These are phyloP conservation scores for Chaetomidium leptoderma DNA, from an alignment of 495 filamentous ascomycete species.

Conservation along the genomic window DNA sequence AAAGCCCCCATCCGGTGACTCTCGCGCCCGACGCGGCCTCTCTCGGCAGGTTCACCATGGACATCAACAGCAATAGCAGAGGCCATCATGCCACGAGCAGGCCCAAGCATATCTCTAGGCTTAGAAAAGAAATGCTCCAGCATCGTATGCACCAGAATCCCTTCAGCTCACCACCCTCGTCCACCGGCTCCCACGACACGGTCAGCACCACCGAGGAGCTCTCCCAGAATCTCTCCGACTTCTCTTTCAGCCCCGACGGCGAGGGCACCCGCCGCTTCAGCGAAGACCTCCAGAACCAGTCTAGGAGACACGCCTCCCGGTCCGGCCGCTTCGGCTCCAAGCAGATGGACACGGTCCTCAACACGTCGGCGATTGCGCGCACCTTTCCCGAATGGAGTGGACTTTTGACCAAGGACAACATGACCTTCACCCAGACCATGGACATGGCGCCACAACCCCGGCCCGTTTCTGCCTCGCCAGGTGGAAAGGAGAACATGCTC, in stretches of 20 bases:
- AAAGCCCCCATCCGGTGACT: not conserved
- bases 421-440: conserved; percentile 22
- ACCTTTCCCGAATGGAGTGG: conserved; percentile 58
- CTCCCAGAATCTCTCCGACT: conserved; percentile 37
- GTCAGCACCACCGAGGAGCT: conserved; percentile 42
- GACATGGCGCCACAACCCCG: conserved; percentile 20
- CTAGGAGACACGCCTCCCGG: conserved; percentile 23
- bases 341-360: conserved; percentile 35
- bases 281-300: conserved; percentile 21
- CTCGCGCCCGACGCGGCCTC: conserved; percentile 28
- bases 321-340: conserved; percentile 31
- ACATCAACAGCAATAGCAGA: conserved; percentile 33
- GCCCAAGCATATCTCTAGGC: conserved; percentile 36
- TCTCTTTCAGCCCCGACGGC: conserved; percentile 44
- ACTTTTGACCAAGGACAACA: conserved; percentile 22
- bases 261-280: conserved; percentile 42
- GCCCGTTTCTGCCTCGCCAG: conserved; percentile 14
- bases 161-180: conserved; percentile 49
- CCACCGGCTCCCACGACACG: conserved; percentile 50
- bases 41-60: conserved; percentile 26
- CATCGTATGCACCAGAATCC: conserved; percentile 39
- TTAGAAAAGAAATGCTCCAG: conserved; percentile 35
- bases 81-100: conserved; percentile 25
- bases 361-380: conserved; percentile 60
- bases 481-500: conserved; percentile 41